Conservation (phyloP, 2,329 filamentous ascomycete genomes). For the Shiraia sp. region DNA sequence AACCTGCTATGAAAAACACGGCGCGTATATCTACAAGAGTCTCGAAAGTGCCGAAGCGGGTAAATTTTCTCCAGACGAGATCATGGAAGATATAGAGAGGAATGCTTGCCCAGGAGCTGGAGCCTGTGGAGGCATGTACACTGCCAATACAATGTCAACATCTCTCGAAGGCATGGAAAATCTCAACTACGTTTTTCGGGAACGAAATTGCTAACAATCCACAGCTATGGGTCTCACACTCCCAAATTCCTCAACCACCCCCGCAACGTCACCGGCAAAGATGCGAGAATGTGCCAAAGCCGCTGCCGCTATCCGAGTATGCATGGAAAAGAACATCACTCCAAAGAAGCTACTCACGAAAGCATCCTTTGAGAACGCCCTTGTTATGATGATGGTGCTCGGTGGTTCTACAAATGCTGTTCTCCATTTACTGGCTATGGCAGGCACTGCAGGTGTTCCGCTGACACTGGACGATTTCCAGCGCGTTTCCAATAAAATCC, state of each 20-base stretch:
- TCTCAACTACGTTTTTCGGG: too few relatives aligned
- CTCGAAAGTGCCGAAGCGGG: conserved; percentile 63
- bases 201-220: conserved; percentile 5
- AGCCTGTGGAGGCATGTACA: conserved; percentile 80
- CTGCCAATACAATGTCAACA: conserved; percentile 78
- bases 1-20: conserved; percentile 67
- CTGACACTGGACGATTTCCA: conserved; percentile 83
- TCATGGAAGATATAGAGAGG: conserved; percentile 90
- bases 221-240: conserved; percentile 78
- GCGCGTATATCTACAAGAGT: conserved; percentile 77
- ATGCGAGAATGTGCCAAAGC: conserved; percentile 83
- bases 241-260: conserved; percentile 82
- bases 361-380: conserved; percentile 81
- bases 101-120: conserved; percentile 85
- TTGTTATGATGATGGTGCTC: conserved; percentile 90
- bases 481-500: conserved; percentile 78
- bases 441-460: conserved; percentile 76
- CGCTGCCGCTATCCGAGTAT: conserved; percentile 75
- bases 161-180: conserved; percentile 65
- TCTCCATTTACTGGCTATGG: conserved; percentile 88
- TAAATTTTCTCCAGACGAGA: conserved; percentile 66
- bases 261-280: conserved; percentile 80
- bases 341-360: conserved; percentile 81
- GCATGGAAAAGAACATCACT: conserved; percentile 81
- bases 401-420: conserved; percentile 89